Conservation (phyloP, 2,329 filamentous ascomycete species). For the Akanthomyces muscarius region DNA sequence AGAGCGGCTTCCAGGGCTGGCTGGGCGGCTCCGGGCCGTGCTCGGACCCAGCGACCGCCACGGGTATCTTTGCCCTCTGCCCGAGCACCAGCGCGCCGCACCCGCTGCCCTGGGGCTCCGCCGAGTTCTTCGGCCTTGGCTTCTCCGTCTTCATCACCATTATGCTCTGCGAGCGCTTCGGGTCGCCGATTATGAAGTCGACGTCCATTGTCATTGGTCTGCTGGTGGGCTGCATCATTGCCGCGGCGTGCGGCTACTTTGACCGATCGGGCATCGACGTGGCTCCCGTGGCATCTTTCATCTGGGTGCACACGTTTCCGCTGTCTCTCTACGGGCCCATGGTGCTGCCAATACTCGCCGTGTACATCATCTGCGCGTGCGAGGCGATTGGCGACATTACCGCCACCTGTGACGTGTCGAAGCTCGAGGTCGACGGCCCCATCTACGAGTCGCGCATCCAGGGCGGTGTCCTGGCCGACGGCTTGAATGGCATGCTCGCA, state of each 20-base stretch:
- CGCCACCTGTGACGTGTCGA: conserved; percentile 75
- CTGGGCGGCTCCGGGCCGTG: conserved; percentile 67
- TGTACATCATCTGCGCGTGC: conserved; percentile 70
- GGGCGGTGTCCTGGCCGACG: conserved; percentile 74
- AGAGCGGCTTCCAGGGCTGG: conserved; percentile 72
- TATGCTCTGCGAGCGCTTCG: conserved; percentile 75
- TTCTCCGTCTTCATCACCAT: conserved; percentile 79
- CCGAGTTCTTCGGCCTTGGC: conserved; percentile 73
- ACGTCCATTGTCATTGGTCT: conserved; percentile 72
- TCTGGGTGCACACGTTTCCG: conserved; percentile 76
- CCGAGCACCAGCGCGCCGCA: conserved; percentile 65
- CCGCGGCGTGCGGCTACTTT: conserved; percentile 74
- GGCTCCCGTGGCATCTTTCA: conserved; percentile 68
- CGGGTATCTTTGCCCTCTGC: conserved; percentile 59
- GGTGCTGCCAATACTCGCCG: conserved; percentile 65
- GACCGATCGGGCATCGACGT: conserved; percentile 65
- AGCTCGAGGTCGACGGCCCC: conserved; percentile 67
- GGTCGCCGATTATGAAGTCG: conserved; percentile 79
- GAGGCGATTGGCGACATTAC: conserved; percentile 79
- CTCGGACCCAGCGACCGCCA: conserved; percentile 40
- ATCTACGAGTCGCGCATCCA: conserved; percentile 74
- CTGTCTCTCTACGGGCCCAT: conserved; percentile 68
- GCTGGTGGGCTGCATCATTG: conserved; percentile 72
- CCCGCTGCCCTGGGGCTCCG: conserved; percentile 71
- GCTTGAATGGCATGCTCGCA: conserved; percentile 69